These are phyloP conservation scores for Ogataea minuta DNA, from an alignment of 805 yeast genomes.

Conservation along the genomic window DNA sequence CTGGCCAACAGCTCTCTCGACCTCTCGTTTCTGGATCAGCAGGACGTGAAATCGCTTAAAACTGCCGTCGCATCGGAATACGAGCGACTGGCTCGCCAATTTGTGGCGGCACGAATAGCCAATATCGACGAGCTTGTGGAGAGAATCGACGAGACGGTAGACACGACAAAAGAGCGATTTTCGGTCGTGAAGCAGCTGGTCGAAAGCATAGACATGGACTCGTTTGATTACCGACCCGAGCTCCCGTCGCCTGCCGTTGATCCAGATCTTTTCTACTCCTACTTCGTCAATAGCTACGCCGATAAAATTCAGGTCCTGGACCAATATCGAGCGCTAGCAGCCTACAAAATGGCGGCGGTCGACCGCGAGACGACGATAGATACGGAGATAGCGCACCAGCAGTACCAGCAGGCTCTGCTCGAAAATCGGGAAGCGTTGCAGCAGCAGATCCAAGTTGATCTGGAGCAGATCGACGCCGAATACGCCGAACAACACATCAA, in stretches of 20 bases:
- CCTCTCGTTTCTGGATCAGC: conserved; percentile 11
- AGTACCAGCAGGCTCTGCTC: conserved; percentile 13
- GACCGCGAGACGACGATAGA: conserved; percentile 10
- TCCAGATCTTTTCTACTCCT: conserved; percentile 15
- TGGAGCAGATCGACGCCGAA: conserved; percentile 19
- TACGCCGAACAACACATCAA: conserved; percentile 2
- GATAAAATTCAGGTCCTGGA: conserved; percentile 12
- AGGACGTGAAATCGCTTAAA: conserved; percentile 22
- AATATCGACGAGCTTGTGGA: conserved; percentile 34
- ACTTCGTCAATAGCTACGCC: conserved; percentile 16
- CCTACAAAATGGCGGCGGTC: conserved; percentile 17
- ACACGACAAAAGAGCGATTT: conserved; percentile 22
- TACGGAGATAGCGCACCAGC: conserved; percentile 11
- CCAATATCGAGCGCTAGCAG: conserved; percentile 10
- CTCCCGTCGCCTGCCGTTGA: conserved; percentile 11
- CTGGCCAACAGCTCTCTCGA: background rate
- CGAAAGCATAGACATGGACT: conserved; percentile 11
- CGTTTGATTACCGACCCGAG: conserved; percentile 2
- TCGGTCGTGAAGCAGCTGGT: conserved; percentile 18
- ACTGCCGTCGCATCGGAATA: conserved; percentile 31
- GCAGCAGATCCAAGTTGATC: conserved; percentile 14
- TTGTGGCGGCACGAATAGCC: conserved; percentile 29
- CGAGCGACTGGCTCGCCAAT: conserved; percentile 30
- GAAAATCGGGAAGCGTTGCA: conserved; percentile 25
- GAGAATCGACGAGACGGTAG: conserved; percentile 33